Percentiles rank a stretch among this genome's conserved stretches.
These are phyloP conservation scores for Colletotrichum cordylinicola DNA, from an alignment of 2,329 filamentous ascomycete species.

Conservation along the genomic window DNA sequence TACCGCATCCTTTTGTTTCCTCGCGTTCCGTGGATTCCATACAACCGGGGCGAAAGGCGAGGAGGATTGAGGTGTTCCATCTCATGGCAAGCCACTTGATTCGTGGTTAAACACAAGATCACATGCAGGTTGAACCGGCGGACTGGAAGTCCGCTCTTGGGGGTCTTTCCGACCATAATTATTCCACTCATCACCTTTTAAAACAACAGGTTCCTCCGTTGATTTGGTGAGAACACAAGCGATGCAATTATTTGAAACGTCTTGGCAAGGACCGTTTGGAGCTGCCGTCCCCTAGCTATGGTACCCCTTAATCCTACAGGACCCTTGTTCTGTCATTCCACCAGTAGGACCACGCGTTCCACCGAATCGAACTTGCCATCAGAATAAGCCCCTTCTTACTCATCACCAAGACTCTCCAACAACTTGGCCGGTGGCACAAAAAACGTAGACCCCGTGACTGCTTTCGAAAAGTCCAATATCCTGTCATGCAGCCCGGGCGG, in stretches of 20 bases:
- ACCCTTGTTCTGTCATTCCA: neutral
- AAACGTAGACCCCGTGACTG: conserved; percentile 58
- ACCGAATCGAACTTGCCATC: neutral
- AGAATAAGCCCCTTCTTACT: neutral
- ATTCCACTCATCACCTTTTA: neutral
- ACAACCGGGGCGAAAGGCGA: neutral
- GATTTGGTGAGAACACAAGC: neutral
- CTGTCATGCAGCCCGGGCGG: conserved; percentile 61
- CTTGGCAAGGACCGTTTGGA: neutral
- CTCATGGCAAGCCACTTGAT: neutral
- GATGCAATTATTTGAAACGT: neutral
- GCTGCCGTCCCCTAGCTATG: neutral
- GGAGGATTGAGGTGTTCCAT: neutral
- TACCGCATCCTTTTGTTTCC: neutral
- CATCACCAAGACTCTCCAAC: conserved; percentile 28
- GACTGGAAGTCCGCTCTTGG: neutral
- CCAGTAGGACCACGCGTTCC: neutral
- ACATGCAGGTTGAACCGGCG: neutral
- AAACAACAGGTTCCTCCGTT: neutral
- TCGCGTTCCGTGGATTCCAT: neutral
- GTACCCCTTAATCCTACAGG: neutral
- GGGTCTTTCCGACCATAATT: neutral
- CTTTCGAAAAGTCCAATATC: conserved; percentile 58
- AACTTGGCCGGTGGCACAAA: conserved; percentile 53
- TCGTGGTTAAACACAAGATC: neutral